Evolutionary conservation across 202 grass and related monocot genomes (phyloP), one percentile per base, ranked within the genome.

Genomic region (Sporobolus alterniflorus): DNA sequence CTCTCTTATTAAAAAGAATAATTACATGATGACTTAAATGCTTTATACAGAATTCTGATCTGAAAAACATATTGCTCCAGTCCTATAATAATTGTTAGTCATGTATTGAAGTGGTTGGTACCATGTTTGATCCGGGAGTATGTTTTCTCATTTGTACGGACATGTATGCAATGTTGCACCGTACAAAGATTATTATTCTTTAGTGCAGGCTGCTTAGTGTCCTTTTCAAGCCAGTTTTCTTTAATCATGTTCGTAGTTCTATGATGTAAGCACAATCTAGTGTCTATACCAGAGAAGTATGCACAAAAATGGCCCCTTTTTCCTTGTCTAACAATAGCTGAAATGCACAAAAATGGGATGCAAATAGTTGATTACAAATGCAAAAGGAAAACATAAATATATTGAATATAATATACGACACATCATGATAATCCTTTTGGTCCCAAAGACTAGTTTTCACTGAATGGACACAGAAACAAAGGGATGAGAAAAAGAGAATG

Each of bases 131-230:
- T 76, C 6, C 25, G 11, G 18, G 50, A 81, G 64, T 82, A 76
- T 64, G 30, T 63, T 69, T 70, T 18, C 51, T 69, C 44, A 26
- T 76, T 82, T 70, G 71, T 64, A 82, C 14, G 43, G 52, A 82
- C 14, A 33, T 70, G 43, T 69, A 87, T 51, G 51, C n/a, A 64
- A 14, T 71, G 14, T 52, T 43, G 31, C 76, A 63, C 64, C 71
- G 69, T 76, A 69, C 14, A 76, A 81, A 28, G 50, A 51, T 24
- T 30, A 15, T 43, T 75, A 10, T 82, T 76, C 9, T 50, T 61
- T 24, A 49, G 56, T 25, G 6, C 10, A 63, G 43, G 31, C 31
- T 82, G 51, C 42, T 75, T 31, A 13, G 20, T 43, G 72, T 76
- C 71, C 28, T 52, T 70, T 63, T 76, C 85, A 69, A 62, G 42